Evolutionary conservation across 257 asterid genomes (phyloP).

Genomic region (Solanum megistacrolobum): DNA sequence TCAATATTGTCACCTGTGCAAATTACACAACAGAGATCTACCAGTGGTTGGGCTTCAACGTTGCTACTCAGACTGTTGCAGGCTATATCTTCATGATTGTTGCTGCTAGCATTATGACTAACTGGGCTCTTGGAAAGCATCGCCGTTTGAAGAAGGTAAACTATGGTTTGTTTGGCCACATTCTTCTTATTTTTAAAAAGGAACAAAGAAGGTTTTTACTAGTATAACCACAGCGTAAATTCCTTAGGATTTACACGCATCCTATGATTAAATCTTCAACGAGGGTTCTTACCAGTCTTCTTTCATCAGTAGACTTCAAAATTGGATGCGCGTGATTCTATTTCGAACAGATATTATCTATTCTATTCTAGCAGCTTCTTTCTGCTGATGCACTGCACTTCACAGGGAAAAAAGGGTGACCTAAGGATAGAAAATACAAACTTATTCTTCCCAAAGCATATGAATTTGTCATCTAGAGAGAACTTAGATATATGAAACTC

Average conservation of each 20-base stretch:
- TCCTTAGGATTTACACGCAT: background rate
- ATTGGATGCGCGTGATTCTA: background rate
- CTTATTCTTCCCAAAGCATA: background rate
- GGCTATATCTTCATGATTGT: constrained; percentile 88
- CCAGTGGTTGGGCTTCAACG: constrained; percentile 96
- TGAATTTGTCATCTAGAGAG: background rate
- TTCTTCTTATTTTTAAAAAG: background rate
- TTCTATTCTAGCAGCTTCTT: background rate
- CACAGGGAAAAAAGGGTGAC: background rate
- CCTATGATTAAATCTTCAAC: background rate
- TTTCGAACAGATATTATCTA: background rate
- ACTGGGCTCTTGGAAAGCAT: constrained; percentile 97
- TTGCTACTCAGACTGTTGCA: constrained; percentile 86
- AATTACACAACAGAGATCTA: constrained; percentile 94
- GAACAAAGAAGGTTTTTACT: background rate
- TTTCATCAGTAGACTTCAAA: background rate
- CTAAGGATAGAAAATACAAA: background rate
- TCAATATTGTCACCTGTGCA: constrained; percentile 91
- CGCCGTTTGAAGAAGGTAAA: constrained; percentile 79
- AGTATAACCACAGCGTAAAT: background rate
- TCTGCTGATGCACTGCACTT: background rate
- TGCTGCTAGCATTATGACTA: constrained; percentile 94
- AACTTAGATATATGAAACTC: background rate
- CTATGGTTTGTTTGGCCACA: background rate
- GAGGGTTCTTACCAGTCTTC: background rate